Base-by-base conservation (phyloP, 1,284 basidiomycete genomes). In the Porodaedalea pini region DNA sequence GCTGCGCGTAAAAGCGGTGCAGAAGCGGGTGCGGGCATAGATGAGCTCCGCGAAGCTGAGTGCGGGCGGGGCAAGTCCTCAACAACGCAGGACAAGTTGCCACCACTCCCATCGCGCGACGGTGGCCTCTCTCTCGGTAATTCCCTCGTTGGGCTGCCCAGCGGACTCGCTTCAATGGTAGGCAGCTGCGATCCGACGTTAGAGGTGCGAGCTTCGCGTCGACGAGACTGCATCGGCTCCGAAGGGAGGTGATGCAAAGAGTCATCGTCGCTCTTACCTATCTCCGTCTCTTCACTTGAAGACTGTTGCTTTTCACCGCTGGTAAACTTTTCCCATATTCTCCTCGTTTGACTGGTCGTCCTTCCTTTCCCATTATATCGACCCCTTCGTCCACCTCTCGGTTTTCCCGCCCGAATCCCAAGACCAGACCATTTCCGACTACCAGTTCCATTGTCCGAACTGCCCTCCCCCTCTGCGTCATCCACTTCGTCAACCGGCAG, bases 401-500 rank as follows among this genome's bases (percentile, higher is more conserved):
- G 11, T 21, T 47, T 56, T 25, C 49, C 54, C 25, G 40, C 23
- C 39, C 50, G 39, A 21, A 51, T 32, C 19, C 47, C 52, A 47
- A 50, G 50, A 7, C 47, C 53, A 27, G 52, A 31, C 57, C 57
- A 47, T 13, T 31, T 41, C 5, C 32, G 31, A 23, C 8, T 48
- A 11, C 31, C 29, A 21, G 31, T 54, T 11, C 54, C 54, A 27
- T 47, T 58, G 32, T 58, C 57, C 15, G 51, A 52, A 17, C 51
- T 54, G 3, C 25, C 32, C 17, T 50, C 57, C 27, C 54, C 56
- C 34, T 58, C 57, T 6, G 51, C 34, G 34, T 48, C 50, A 15
- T 53, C 41, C 48, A 48, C 36, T 48, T 54, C 53, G 19, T 60
- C 58, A 31, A 54, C 81, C 2, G 86, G 86, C 43, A 89, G 79